phyloP scores from a whole-genome alignment of 306 rosid species.

The Comarum palustre region DNA sequence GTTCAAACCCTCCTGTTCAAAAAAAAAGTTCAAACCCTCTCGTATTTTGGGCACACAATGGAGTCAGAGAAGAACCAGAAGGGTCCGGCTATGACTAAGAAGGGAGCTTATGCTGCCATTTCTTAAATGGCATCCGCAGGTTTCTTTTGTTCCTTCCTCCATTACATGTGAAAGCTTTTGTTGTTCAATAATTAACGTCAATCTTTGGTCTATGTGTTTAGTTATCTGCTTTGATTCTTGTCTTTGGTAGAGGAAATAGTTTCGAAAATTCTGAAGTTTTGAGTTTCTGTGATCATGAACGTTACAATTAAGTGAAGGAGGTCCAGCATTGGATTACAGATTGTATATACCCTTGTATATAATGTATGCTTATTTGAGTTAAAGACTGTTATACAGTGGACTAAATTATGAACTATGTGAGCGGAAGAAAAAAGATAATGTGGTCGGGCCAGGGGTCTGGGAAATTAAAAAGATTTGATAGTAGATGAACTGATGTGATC shows the following conservation, averaged over 20 bases:
- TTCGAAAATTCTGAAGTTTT: background rate
- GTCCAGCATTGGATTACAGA: background rate
- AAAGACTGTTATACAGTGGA: background rate
- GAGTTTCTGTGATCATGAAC: background rate
- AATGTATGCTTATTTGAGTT: background rate
- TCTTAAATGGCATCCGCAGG: constrained; percentile 73
- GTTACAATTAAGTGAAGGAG: background rate
- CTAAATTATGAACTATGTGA: too few species aligned
- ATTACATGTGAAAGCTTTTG: background rate
- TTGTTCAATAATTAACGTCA: background rate
- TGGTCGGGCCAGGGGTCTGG: constrained; percentile 19
- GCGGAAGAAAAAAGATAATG: constrained; percentile 16
- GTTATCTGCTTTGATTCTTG: background rate
- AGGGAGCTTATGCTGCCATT: constrained; percentile 61
- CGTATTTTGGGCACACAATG: constrained; percentile 23
- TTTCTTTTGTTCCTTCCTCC: constrained; percentile 10
- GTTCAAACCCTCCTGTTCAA: background rate
- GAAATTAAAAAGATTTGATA: constrained; percentile 19
- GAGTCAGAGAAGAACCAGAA: constrained; percentile 31
- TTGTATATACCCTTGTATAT: background rate
- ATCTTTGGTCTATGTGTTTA: background rate
- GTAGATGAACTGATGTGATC: constrained; percentile 24
- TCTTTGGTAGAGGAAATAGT: background rate
- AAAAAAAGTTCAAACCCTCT: background rate
- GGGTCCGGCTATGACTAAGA: constrained; percentile 43